Conservation (phyloP, 495 filamentous ascomycete genomes). For the Neurospora sp. region DNA sequence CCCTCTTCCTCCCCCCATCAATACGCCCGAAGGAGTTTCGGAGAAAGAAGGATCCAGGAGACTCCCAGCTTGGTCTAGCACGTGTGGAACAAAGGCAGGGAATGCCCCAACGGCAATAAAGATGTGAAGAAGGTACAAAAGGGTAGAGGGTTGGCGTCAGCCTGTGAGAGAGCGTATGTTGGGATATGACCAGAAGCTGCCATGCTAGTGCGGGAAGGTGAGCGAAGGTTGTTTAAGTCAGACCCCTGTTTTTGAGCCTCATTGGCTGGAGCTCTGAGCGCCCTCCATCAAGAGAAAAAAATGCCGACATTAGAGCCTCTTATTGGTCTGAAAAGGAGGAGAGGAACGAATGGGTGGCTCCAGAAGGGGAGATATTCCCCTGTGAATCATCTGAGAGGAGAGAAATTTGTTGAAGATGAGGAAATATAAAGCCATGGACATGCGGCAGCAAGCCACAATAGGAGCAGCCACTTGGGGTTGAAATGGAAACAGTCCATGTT, state of each 20-base stretch:
- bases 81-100: constrained; percentile 4
- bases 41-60: constrained; percentile 9
- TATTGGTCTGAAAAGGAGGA: constrained; percentile 18
- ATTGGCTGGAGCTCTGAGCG: constrained; percentile 23
- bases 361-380: constrained; percentile 2
- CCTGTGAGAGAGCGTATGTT: constrained; percentile 16
- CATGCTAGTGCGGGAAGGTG: constrained; percentile 26
- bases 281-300: constrained; percentile 21
- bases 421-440: background rate
- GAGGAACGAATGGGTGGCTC: constrained; percentile 14
- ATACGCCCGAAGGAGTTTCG: constrained; percentile 3
- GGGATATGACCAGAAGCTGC: constrained; percentile 13
- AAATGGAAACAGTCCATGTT: background rate
- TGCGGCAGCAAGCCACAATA: background rate
- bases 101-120: constrained; percentile 13
- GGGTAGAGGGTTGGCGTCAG: constrained; percentile 11
- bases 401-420: constrained; percentile 2
- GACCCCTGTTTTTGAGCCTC: constrained; percentile 27
- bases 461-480: background rate
- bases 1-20: constrained; percentile 2
- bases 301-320: constrained; percentile 6
- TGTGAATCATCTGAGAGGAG: constrained; percentile 5
- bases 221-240: constrained; percentile 23
- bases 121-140: constrained; percentile 12
- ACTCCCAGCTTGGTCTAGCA: constrained; percentile 7